A percentile compares a stretch with the other conserved stretches of the same genome.
Evolutionary conservation across 1,139 yeast genomes (phyloP).

Genomic region (Diutina catenulata): DNA sequence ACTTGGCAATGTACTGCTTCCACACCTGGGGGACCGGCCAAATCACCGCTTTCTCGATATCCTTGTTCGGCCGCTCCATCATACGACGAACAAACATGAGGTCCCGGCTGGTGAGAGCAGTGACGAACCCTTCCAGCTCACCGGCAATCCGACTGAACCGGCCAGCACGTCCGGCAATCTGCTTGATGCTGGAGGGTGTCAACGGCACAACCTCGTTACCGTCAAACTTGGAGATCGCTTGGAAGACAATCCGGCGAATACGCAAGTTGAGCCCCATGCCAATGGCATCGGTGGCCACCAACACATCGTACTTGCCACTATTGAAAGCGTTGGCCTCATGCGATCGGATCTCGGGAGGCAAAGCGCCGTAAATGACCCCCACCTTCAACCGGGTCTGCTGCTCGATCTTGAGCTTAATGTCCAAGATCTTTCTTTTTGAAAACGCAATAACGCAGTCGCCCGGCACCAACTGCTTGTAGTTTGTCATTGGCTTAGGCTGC

Average conservation of each 20-base stretch:
- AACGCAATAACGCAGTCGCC: conserved; percentile 93
- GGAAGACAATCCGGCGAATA: conserved; percentile 69
- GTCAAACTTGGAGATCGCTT: conserved; percentile 56
- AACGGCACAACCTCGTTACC: conserved; percentile 42
- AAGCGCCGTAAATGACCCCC: conserved; percentile 88
- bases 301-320: conserved; percentile 57
- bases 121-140: conserved; percentile 46
- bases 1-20: conserved; percentile 44
- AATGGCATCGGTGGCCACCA: conserved; percentile 93
- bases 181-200: conserved; percentile 62
- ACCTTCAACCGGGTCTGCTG: conserved; percentile 49
- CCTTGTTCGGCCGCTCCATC: conserved; percentile 34
- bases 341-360: conserved; percentile 91
- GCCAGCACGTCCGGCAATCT: conserved; percentile 97
- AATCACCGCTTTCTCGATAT: conserved; percentile 42
- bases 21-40: conserved; percentile 66
- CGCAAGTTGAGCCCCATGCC: conserved; percentile 94
- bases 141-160: conserved; percentile 37
- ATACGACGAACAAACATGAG: conserved; percentile 30
- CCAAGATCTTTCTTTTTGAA: conserved; percentile 59
- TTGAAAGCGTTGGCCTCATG: conserved; percentile 76
- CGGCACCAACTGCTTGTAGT: conserved; percentile 28
- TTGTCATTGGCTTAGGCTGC: conserved; percentile 24
- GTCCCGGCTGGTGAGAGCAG: conserved; percentile 37
- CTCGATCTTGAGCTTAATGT: conserved; percentile 56